Conservation (phyloP, 257 asterid genomes). For the Nicotiana knightiana region DNA sequence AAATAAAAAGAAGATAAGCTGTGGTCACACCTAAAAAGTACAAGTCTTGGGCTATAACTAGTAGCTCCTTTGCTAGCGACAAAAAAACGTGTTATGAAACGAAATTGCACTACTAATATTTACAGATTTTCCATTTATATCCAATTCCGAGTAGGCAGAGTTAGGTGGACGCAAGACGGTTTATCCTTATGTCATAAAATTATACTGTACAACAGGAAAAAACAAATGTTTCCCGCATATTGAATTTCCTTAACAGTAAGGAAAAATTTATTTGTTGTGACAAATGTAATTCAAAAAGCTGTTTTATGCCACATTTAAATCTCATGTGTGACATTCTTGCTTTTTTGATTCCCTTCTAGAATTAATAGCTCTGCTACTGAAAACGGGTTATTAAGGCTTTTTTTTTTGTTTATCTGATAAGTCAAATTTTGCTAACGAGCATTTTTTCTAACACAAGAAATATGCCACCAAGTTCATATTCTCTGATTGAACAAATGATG, state of each 20-base stretch:
- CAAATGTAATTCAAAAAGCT: background rate
- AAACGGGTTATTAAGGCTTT: background rate
- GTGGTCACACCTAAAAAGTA: background rate
- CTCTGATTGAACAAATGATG: background rate
- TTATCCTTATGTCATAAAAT: background rate
- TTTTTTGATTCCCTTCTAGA: background rate
- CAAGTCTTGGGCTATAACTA: no score
- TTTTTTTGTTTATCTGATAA: no score
- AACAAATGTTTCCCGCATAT: background rate
- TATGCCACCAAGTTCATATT: background rate
- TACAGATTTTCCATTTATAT: background rate
- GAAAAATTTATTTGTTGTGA: background rate
- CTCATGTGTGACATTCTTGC: background rate
- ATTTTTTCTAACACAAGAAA: background rate
- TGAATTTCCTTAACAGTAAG: background rate
- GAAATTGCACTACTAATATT: background rate
- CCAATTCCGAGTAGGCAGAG: background rate
- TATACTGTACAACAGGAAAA: background rate
- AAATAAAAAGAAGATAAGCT: background rate
- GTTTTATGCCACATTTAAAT: background rate
- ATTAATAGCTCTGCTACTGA: background rate
- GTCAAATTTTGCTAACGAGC: no score
- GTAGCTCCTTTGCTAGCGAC: no score
- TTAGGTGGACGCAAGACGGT: background rate
- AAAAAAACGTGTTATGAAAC: background rate